A percentile compares a stretch with the other conserved stretches of the same genome.
phyloP scores from a whole-genome alignment of 1,284 basidiomycete species.

The Malassezia furfur region DNA sequence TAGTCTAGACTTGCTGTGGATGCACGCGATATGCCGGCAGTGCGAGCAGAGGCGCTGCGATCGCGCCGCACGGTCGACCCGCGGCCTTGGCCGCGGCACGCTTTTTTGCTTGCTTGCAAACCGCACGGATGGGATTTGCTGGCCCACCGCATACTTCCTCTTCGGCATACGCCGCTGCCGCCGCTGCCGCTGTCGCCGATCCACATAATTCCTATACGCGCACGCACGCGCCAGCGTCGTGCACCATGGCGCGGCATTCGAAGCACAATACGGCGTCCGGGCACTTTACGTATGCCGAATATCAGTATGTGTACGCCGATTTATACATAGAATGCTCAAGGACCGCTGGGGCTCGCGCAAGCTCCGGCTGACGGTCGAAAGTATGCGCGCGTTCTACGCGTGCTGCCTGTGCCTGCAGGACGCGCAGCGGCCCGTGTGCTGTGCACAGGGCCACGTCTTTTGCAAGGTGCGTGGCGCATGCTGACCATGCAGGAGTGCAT shows the following conservation, averaged over 20 bases:
- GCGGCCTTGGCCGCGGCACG: too few relatives aligned
- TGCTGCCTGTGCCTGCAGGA: constrained; percentile 17
- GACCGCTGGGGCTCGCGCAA: constrained; percentile 17
- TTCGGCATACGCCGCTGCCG: too few relatives aligned
- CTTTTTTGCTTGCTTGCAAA: too few relatives aligned
- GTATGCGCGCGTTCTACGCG: constrained; percentile 15
- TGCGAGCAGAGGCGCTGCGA: too few relatives aligned
- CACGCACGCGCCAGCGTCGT: not conserved
- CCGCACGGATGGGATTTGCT: too few relatives aligned
- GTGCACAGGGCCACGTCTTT: constrained; percentile 10
- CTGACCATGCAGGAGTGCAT: constrained; percentile 12
- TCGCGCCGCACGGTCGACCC: too few relatives aligned
- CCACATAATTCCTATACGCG: not conserved
- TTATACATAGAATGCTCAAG: constrained; percentile 15
- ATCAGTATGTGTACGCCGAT: constrained; percentile 12
- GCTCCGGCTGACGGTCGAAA: constrained; percentile 13
- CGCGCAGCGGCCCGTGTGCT: constrained; percentile 16
- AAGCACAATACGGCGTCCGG: constrained; percentile 18
- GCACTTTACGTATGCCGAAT: constrained; percentile 20
- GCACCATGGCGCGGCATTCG: constrained; percentile 17
- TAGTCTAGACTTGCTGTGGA: too few relatives aligned
- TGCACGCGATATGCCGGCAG: too few relatives aligned
- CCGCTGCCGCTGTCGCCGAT: too few relatives aligned
- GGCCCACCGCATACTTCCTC: too few relatives aligned
- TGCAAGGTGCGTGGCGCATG: constrained; percentile 10